Percentiles rank a stretch among this genome's conserved stretches.
phyloP scores from a whole-genome alignment of 2,329 filamentous ascomycete species.

The Arachnopeziza araneosa region DNA sequence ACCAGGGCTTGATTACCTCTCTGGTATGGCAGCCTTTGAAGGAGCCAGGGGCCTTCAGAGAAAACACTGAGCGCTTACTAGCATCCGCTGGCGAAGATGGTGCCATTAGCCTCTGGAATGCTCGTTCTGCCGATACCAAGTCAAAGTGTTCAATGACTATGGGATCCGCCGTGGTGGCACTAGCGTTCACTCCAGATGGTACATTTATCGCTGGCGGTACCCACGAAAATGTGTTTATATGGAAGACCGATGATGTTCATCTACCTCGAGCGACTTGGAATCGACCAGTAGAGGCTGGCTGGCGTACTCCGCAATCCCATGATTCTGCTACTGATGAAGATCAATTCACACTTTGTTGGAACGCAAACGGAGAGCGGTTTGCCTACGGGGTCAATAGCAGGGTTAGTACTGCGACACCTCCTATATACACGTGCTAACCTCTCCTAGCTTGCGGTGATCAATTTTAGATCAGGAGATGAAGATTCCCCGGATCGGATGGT shows the following conservation, averaged over 20 bases:
- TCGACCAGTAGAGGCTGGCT: constrained; percentile 48
- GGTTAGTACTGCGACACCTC: constrained; percentile 37
- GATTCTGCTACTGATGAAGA: constrained; percentile 49
- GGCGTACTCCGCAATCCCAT: constrained; percentile 51
- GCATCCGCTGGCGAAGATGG: constrained; percentile 59
- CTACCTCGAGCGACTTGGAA: constrained; percentile 58
- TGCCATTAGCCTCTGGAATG: constrained; percentile 59
- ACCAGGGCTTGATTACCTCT: constrained; percentile 52
- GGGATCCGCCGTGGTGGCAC: constrained; percentile 49
- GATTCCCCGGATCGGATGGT: constrained; percentile 6
- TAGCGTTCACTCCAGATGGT: constrained; percentile 59
- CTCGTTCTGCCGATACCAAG: constrained; percentile 47
- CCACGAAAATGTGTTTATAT: constrained; percentile 53
- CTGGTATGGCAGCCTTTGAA: constrained; percentile 56
- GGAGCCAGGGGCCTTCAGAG: constrained; percentile 36
- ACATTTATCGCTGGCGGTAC: constrained; percentile 59
- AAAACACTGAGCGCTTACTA: constrained; percentile 39
- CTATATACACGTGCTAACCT: constrained; percentile 7
- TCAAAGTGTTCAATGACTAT: constrained; percentile 57
- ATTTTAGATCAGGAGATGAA: constrained; percentile 14
- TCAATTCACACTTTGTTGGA: constrained; percentile 58
- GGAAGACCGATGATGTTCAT: constrained; percentile 55
- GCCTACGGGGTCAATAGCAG: constrained; percentile 59
- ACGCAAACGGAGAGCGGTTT: constrained; percentile 54
- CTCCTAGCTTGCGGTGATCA: constrained; percentile 24